Evolutionary conservation across 1,284 basidiomycete species (phyloP).

Genomic region (Phylloporus sp.): DNA sequence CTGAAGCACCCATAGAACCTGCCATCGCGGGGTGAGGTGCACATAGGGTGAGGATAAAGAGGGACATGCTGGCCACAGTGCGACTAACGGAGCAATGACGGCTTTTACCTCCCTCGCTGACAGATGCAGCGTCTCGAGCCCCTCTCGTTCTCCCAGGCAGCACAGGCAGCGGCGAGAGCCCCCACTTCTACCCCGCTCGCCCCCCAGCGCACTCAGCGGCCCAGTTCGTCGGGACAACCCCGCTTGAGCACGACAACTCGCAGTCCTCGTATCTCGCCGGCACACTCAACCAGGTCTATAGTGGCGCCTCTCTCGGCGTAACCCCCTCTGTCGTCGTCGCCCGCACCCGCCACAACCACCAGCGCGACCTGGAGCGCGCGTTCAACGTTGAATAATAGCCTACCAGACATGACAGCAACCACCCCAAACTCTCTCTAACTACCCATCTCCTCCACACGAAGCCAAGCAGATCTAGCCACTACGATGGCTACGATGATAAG

Average conservation of each 20-base stretch:
- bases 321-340: conserved; percentile 51
- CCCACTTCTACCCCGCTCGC: conserved; percentile 48
- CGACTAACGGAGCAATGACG: conserved; percentile 59
- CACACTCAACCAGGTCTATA: conserved; percentile 61
- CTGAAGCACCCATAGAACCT: no score
- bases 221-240: conserved; percentile 55
- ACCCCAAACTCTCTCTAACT: conserved; percentile 62
- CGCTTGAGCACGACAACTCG: conserved; percentile 70
- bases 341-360: conserved; percentile 63
- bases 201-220: conserved; percentile 42
- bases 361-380: conserved; percentile 76
- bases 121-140: conserved; percentile 71
- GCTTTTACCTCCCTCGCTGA: conserved; percentile 84
- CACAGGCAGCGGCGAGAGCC: conserved; percentile 62
- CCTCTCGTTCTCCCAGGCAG: conserved; percentile 68
- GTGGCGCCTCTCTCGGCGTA: conserved; percentile 71
- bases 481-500: conserved; percentile 96
- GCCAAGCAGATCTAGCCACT: conserved; percentile 91
- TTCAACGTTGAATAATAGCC: conserved; percentile 60
- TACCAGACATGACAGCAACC: conserved; percentile 46
- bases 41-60: no score
- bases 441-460: conserved; percentile 83
- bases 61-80: no score
- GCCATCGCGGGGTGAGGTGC: no score
- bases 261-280: conserved; percentile 59